phyloP scores from a whole-genome alignment of 2,329 filamentous ascomycete genomes.

The Rhynchosporium graminicola region DNA sequence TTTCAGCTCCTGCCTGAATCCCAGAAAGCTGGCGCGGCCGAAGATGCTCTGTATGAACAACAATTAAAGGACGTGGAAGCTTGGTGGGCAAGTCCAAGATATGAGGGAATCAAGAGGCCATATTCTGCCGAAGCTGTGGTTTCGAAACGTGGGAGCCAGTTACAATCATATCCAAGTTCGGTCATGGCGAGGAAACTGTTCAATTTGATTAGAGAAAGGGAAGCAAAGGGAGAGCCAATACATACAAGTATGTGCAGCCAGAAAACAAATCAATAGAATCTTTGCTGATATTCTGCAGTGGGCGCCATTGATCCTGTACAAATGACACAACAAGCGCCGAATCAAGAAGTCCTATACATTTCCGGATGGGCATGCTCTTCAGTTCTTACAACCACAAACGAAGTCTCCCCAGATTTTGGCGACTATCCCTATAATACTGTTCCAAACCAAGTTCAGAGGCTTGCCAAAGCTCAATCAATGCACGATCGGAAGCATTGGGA shows the following conservation, averaged over 20 bases:
- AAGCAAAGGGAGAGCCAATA: constrained; percentile 79
- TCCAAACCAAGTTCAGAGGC: constrained; percentile 92
- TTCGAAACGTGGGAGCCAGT: constrained; percentile 84
- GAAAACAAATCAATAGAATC: not conserved
- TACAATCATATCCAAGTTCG: constrained; percentile 88
- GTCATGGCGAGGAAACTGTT: constrained; percentile 95
- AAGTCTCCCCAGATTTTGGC: constrained; percentile 96
- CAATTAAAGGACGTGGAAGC: constrained; percentile 82
- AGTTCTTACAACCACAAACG: constrained; percentile 89
- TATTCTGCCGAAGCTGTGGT: constrained; percentile 91
- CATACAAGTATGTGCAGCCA: constrained; percentile 72
- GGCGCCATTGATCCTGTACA: constrained; percentile 98
- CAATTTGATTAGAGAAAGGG: constrained; percentile 78
- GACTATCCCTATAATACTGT: constrained; percentile 99
- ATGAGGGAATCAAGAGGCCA: constrained; percentile 84
- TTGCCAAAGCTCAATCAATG: constrained; percentile 95
- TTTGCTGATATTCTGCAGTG: constrained; percentile 56
- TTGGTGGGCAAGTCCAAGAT: constrained; percentile 89
- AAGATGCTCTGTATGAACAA: constrained; percentile 82
- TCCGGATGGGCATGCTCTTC: constrained; percentile 98
- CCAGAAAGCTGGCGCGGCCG: constrained; percentile 74
- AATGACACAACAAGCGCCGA: constrained; percentile 96
- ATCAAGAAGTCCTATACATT: constrained; percentile 94
- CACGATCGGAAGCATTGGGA: constrained; percentile 98
- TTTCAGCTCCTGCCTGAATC: constrained; percentile 83